A percentile compares a stretch with the other conserved stretches of the same genome.
phyloP scores from a whole-genome alignment of 345 rosid genomes.

The Eucalyptus globulus region DNA sequence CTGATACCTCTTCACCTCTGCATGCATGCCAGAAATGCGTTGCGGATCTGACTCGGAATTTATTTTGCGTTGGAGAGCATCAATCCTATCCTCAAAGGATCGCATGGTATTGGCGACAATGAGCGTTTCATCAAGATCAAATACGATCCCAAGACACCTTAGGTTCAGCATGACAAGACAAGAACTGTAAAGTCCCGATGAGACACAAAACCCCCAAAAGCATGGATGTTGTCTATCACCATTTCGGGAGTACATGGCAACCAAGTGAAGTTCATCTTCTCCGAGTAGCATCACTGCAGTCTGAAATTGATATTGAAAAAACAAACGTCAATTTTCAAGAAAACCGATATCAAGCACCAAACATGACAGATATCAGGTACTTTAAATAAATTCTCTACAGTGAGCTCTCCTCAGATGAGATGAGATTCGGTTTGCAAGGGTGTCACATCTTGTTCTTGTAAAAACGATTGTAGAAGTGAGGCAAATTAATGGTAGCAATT shows the following conservation, averaged over 20 bases:
- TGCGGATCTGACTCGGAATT: conserved; percentile 66
- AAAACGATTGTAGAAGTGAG: background rate
- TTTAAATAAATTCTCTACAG: background rate
- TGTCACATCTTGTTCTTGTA: background rate
- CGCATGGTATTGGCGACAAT: conserved; percentile 97
- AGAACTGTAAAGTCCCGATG: conserved; percentile 62
- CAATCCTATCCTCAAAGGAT: conserved; percentile 89
- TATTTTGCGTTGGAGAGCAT: conserved; percentile 64
- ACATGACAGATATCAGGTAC: background rate
- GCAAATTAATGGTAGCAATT: background rate
- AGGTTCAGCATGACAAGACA: conserved; percentile 87
- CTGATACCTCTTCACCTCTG: conserved; percentile 86
- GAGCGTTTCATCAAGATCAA: conserved; percentile 97
- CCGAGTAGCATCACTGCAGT: conserved; percentile 82
- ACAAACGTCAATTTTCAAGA: background rate
- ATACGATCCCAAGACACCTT: conserved; percentile 95
- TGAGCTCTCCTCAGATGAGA: background rate
- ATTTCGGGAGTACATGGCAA: conserved; percentile 69
- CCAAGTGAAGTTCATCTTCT: conserved; percentile 86
- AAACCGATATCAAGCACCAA: background rate
- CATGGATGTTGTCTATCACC: conserved; percentile 43
- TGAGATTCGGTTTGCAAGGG: background rate
- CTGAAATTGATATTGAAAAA: conserved; percentile 8
- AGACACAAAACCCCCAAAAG: conserved; percentile 85
- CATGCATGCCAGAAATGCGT: conserved; percentile 58